These are phyloP conservation scores for Amaranthus hypochondriacus DNA, from an alignment of 148 eudicot species.

Conservation along the genomic window DNA sequence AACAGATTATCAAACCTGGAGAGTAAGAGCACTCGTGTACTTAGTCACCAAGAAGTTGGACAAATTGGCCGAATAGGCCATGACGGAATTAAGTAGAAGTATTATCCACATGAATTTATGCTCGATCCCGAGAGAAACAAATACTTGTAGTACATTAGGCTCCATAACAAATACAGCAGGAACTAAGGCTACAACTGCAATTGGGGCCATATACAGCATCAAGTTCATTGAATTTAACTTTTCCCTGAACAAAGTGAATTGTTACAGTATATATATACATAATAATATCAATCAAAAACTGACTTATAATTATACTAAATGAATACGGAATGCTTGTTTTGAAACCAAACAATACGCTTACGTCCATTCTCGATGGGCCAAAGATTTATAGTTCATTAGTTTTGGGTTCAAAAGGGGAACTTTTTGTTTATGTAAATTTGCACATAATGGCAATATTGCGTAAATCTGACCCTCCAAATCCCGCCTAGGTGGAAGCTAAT, in stretches of 20 bases:
- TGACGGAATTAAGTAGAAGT: conserved; percentile 65
- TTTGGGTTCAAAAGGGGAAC: too few species aligned
- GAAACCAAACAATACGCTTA: too few species aligned
- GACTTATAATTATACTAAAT: too few species aligned
- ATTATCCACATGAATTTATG: conserved; percentile 76
- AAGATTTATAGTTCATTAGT: too few species aligned
- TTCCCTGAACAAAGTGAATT: conserved; percentile 50
- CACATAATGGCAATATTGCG: too few species aligned
- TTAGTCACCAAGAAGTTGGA: conserved; percentile 97
- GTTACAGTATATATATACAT: too few species aligned
- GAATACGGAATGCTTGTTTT: too few species aligned
- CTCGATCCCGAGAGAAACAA: conserved; percentile 46
- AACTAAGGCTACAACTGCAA: conserved; percentile 74
- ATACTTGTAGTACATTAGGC: conserved; percentile 70
- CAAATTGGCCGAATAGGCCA: conserved; percentile 94
- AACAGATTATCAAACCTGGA: conserved; percentile 54
- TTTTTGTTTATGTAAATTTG: too few species aligned
- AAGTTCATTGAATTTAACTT: conserved; percentile 94
- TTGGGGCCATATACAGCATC: conserved; percentile 88
- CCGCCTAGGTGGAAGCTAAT: too few species aligned
- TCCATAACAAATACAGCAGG: conserved; percentile 86
- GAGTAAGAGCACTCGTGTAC: conserved; percentile 94
- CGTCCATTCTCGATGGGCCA: too few species aligned
- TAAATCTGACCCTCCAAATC: too few species aligned
- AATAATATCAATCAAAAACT: too few species aligned